Conservation (phyloP, 805 yeast genomes). For the Myxozyma udenii region DNA sequence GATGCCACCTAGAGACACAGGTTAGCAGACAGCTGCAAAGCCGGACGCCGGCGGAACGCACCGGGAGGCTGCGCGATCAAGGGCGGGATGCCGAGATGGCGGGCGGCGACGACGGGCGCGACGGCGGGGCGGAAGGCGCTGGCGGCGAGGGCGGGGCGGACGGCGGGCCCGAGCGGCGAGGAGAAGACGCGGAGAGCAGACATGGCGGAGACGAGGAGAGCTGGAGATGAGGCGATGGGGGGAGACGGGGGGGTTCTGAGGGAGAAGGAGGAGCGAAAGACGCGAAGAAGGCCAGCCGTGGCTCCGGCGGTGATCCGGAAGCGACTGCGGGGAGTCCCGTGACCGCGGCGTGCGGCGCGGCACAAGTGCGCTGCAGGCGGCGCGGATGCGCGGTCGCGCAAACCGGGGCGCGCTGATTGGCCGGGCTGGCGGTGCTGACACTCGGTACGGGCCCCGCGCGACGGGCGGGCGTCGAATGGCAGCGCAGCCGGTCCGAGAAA, state of each 20-base stretch:
- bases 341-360: slow-evolving; percentile 4
- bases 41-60: slow-evolving; percentile 1
- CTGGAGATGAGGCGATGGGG: neutral
- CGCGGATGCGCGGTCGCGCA: neutral
- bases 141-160: slow-evolving; percentile 10
- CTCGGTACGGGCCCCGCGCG: neutral
- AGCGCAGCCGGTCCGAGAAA: neutral
- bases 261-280: neutral
- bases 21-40: neutral
- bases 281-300: slow-evolving; percentile 5
- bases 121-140: slow-evolving; percentile 10
- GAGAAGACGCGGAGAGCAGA: slow-evolving; percentile 17
- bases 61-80: slow-evolving; percentile 29
- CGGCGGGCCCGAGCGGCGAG: slow-evolving; percentile 15
- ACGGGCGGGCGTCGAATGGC: neutral
- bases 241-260: neutral
- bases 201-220: slow-evolving; percentile 2
- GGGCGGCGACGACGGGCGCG: slow-evolving; percentile 12
- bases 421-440: neutral
- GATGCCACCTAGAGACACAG: slow-evolving; percentile 78
- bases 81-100: slow-evolving; percentile 29
- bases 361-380: slow-evolving; percentile 5
- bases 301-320: slow-evolving; percentile 1
- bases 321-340: slow-evolving; percentile 1
- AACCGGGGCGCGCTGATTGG: slow-evolving; percentile 22